Base-by-base conservation (phyloP, 1,139 yeast genomes). In the Wickerhamomyces sp. region DNA sequence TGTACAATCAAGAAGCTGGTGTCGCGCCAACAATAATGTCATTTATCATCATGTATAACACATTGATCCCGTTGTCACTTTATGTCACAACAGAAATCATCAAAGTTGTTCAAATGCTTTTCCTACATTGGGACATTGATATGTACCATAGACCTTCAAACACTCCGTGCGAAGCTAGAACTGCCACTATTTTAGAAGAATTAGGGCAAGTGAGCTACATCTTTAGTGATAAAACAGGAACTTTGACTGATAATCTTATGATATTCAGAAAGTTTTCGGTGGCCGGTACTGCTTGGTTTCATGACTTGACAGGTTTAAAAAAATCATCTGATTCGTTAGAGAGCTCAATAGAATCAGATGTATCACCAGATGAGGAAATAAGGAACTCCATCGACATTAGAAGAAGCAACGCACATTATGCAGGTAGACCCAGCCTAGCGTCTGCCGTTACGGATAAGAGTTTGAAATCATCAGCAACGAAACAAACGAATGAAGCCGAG, bases 61-160 rank as follows among this genome's bases (percentile, higher is more conserved):
- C 98, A 0, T 72, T 94, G 65, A 94, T 94, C 58, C 98, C 98
- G 0, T 69, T 92, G 29, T 92, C 98, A 0, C 75, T 94, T 32
- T 94, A 94, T 56, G 98, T 92, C 24, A 89, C 97, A 0, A 86
- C 92, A 90, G 99, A 94, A 58, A 83, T 92, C 45, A 89, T 92
- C 55, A 92, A 92, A 58, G 84, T 86, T 4, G 77, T 84, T 65
- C 98, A 94, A 59, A 73, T 89, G 60, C 62, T 82, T 33, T 68
- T 90, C 46, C 67, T 94, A 54, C 95, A 88, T 57, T 80, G 78
- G 73, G 98, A 94, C 63, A 76, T 92, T 38, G 98, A 94, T 60
- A 88, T 94, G 96, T 94, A 92, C 56, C 89, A 92, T 58, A 73
- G 68, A 16, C 84, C 78, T 31, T 74, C 89, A 5, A 78, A 92